phyloP scores from a whole-genome alignment of 371 early-diverging fungal species.

The Blakeslea trispora region DNA sequence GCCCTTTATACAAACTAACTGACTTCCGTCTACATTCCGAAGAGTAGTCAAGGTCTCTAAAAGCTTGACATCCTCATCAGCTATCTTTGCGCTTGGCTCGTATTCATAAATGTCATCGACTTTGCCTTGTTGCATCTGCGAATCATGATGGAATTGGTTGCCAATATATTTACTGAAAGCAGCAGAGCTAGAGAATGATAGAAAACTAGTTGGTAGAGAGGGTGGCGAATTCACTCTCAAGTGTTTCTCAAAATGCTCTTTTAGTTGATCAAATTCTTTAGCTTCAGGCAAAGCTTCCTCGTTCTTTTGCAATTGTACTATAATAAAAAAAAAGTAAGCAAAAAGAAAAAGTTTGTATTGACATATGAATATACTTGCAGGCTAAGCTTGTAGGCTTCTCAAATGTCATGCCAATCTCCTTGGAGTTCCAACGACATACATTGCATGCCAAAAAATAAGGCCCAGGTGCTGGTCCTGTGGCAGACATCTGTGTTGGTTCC shows the following conservation, averaged over 20 bases:
- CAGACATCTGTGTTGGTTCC: conserved; percentile 36
- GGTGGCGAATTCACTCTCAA: conserved; percentile 49
- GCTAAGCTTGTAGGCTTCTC: conserved; percentile 92
- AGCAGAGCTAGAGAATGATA: conserved; percentile 40
- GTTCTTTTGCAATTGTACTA: conserved; percentile 76
- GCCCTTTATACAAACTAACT: conserved; percentile 5
- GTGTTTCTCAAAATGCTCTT: conserved; percentile 79
- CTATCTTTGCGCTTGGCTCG: conserved; percentile 51
- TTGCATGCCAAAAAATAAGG: conserved; percentile 77
- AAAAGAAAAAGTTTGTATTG: background rate
- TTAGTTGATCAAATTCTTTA: conserved; percentile 82
- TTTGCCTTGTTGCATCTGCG: conserved; percentile 32
- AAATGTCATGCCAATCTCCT: conserved; percentile 86
- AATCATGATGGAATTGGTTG: conserved; percentile 29
- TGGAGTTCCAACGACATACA: conserved; percentile 92
- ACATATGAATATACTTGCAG: conserved; percentile 45
- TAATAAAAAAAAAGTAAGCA: background rate
- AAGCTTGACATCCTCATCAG: conserved; percentile 47
- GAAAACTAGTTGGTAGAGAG: conserved; percentile 41
- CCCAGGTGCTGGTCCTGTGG: conserved; percentile 27
- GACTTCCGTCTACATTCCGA: conserved; percentile 46
- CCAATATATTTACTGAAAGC: conserved; percentile 49
- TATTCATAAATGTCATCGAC: conserved; percentile 54
- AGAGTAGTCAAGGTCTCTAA: conserved; percentile 52
- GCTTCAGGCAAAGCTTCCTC: conserved; percentile 74